Percentiles rank a stretch among this genome's conserved stretches.
Conservation (phyloP, 2,329 filamentous ascomycete species). For the Sporothrix brunneoviolacea region DNA sequence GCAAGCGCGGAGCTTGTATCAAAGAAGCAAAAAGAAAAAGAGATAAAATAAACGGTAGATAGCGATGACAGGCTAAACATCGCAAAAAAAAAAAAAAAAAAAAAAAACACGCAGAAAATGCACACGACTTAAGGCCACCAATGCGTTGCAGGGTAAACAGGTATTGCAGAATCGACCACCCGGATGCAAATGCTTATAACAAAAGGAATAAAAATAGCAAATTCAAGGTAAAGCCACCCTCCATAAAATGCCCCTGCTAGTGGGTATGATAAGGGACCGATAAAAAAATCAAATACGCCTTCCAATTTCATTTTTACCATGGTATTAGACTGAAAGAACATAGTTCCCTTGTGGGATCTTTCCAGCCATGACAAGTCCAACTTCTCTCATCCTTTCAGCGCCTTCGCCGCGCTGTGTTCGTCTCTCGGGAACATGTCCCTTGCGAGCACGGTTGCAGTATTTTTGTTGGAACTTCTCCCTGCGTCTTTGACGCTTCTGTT, state of each 20-base stretch:
- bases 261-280: not conserved
- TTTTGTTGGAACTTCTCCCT: conserved; percentile 90
- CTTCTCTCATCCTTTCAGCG: conserved; percentile 85
- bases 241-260: not conserved
- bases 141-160: conserved; percentile 3
- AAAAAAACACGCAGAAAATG: too few species aligned
- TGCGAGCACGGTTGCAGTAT: conserved; percentile 75
- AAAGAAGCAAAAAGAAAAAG: conserved; percentile 5
- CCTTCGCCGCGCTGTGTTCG: conserved; percentile 76
- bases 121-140: too few species aligned
- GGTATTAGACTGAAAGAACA: conserved; percentile 61
- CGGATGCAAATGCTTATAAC: conserved; percentile 10
- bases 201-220: conserved; percentile 1
- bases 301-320: conserved; percentile 1
- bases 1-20: not conserved
- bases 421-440: conserved; percentile 55
- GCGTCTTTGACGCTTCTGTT: conserved; percentile 86
- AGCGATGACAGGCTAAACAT: not conserved
- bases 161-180: not conserved
- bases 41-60: not conserved
- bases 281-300: not conserved
- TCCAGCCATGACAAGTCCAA: conserved; percentile 83
- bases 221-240: not conserved
- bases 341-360: conserved; percentile 69
- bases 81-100: conserved; percentile 9